phyloP scores from a whole-genome alignment of 768 basidiomycete species.

The Amanita polypyramis region DNA sequence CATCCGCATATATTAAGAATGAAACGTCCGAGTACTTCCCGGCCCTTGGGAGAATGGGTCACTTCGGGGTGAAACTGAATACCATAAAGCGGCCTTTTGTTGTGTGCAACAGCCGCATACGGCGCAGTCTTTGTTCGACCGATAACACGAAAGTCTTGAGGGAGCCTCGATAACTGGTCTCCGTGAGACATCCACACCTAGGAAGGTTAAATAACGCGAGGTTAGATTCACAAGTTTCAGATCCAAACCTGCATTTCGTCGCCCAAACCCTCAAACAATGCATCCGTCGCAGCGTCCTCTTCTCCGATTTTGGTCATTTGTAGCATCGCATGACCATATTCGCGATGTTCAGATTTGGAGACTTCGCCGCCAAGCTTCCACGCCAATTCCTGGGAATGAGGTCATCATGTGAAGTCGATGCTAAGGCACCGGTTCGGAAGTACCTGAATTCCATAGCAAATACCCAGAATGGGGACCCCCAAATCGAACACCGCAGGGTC shows the following conservation, averaged over 20 bases:
- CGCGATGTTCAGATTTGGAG: conserved; percentile 78
- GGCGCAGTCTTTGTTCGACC: conserved; percentile 83
- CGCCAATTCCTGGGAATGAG: conserved; percentile 69
- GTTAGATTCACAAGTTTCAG: conserved; percentile 4
- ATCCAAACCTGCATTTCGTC: conserved; percentile 47
- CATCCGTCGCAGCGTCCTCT: conserved; percentile 43
- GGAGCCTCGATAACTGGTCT: conserved; percentile 79
- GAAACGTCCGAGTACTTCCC: conserved; percentile 81
- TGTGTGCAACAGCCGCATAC: conserved; percentile 87
- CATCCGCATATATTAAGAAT: conserved; percentile 80
- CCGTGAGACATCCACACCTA: conserved; percentile 99
- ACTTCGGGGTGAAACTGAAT: conserved; percentile 99
- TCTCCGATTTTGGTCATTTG: no score
- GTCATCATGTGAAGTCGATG: neutral
- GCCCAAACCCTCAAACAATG: conserved; percentile 49
- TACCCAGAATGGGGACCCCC: conserved; percentile 88
- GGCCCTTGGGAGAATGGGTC: conserved; percentile 85
- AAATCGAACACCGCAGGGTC: conserved; percentile 85
- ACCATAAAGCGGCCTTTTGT: conserved; percentile 82
- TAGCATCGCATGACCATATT: conserved; percentile 52
- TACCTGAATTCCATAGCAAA: conserved; percentile 95
- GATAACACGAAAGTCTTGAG: conserved; percentile 78
- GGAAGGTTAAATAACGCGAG: neutral
- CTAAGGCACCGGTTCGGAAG: conserved; percentile 10
- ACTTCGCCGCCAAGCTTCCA: conserved; percentile 82